These are phyloP conservation scores for Penicillium pulvis DNA, from an alignment of 495 filamentous ascomycete genomes.

Conservation along the genomic window DNA sequence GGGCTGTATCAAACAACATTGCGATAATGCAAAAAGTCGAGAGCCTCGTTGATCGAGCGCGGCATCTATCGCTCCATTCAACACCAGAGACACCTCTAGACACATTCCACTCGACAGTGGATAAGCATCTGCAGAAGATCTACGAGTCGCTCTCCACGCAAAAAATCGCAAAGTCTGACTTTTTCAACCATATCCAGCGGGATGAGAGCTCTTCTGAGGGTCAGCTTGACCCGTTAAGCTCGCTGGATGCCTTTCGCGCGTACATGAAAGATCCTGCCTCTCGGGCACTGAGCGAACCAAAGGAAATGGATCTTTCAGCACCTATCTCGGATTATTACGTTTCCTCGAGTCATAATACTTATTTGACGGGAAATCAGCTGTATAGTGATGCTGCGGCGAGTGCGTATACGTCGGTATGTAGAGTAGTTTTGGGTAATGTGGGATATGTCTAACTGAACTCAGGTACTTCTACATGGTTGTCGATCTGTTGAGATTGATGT, in stretches of 20 bases:
- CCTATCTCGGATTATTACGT: constrained; percentile 89
- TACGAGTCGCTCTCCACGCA: constrained; percentile 28
- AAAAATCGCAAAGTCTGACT: constrained; percentile 11
- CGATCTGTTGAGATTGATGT: constrained; percentile 95
- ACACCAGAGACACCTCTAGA: constrained; percentile 11
- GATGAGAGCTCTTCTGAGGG: constrained; percentile 13
- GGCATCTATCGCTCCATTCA: constrained; percentile 20
- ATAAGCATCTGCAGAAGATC: constrained; percentile 36
- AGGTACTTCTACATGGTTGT: constrained; percentile 78
- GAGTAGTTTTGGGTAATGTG: not conserved
- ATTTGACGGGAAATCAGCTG: constrained; percentile 89
- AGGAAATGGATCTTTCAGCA: constrained; percentile 55
- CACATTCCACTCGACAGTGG: constrained; percentile 32
- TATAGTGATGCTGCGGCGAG: constrained; percentile 79
- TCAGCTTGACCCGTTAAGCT: constrained; percentile 27
- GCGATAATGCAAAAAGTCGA: constrained; percentile 18
- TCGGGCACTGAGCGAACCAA: constrained; percentile 38
- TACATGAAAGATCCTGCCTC: constrained; percentile 63
- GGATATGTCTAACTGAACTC: not conserved
- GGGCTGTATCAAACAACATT: not conserved
- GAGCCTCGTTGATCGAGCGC: constrained; percentile 24
- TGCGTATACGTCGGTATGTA: constrained; percentile 77
- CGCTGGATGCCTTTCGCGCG: constrained; percentile 52
- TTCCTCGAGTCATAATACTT: constrained; percentile 93
- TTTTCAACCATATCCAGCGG: constrained; percentile 30